Percentiles rank a stretch among this genome's conserved stretches.
These are phyloP conservation scores for Kazachstania martiniae DNA, from an alignment of 805 yeast species.

Conservation along the genomic window DNA sequence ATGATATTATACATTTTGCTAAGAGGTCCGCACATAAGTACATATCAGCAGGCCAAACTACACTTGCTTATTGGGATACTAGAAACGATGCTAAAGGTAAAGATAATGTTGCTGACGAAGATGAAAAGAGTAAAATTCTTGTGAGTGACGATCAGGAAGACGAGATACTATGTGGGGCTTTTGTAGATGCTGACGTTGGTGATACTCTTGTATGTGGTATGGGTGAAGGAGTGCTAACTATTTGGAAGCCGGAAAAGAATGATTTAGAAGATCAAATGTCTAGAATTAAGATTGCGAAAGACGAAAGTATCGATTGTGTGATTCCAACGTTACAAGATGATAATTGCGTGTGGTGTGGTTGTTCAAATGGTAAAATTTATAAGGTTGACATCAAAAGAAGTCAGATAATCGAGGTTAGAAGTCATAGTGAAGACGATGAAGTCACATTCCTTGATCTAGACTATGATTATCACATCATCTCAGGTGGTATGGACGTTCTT, in stretches of 20 bases:
- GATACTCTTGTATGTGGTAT: slow-evolving; percentile 69
- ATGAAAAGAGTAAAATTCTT: slow-evolving; percentile 37
- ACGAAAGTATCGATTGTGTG: slow-evolving; percentile 64
- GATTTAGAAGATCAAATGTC: slow-evolving; percentile 67
- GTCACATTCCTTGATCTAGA: slow-evolving; percentile 72
- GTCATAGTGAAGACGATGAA: slow-evolving; percentile 63
- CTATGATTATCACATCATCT: slow-evolving; percentile 62
- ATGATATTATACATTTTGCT: slow-evolving; percentile 59
- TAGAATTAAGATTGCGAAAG: slow-evolving; percentile 57
- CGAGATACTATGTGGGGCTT: slow-evolving; percentile 69
- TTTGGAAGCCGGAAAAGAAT: slow-evolving; percentile 71
- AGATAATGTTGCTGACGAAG: slow-evolving; percentile 13
- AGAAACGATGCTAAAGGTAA: slow-evolving; percentile 38
- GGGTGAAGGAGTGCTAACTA: slow-evolving; percentile 81
- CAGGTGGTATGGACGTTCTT: slow-evolving; percentile 75
- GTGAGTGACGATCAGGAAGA: slow-evolving; percentile 88
- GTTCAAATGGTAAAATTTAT: slow-evolving; percentile 62
- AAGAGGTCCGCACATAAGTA: slow-evolving; percentile 63
- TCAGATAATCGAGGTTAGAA: slow-evolving; percentile 50
- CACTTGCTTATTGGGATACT: slow-evolving; percentile 66
- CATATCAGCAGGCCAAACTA: slow-evolving; percentile 73
- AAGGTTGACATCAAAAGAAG: slow-evolving; percentile 58
- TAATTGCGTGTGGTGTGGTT: slow-evolving; percentile 64
- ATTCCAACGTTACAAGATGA: slow-evolving; percentile 39
- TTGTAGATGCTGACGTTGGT: slow-evolving; percentile 52